These are phyloP conservation scores for Oryza rufipogon DNA, from an alignment of 176 grass and related monocot genomes.

Conservation along the genomic window DNA sequence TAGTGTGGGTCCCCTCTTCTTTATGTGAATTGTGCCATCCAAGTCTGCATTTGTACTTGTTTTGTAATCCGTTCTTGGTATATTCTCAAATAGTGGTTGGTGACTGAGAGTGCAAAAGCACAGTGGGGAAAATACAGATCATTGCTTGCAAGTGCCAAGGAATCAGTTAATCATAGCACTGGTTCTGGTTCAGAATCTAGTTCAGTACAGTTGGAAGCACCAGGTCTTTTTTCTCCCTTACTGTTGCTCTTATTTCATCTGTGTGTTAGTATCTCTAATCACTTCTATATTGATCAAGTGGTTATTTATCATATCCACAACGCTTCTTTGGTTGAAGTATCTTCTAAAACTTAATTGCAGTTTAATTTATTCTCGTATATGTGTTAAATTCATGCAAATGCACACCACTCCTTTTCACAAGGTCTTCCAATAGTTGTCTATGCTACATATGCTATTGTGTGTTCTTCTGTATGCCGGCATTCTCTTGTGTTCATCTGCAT, in stretches of 20 bases:
- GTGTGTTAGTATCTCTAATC: slow-evolving; percentile 15
- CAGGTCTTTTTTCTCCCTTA: slow-evolving; percentile 40
- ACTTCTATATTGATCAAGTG: slow-evolving; percentile 18
- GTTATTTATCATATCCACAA: slow-evolving; percentile 13
- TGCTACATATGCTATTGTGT: slow-evolving; percentile 18
- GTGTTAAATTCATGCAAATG: slow-evolving; percentile 8
- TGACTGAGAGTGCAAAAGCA: slow-evolving; percentile 80
- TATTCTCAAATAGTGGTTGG: slow-evolving; percentile 79
- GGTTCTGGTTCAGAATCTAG: slow-evolving; percentile 44
- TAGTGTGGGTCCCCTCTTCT: slow-evolving; percentile 47
- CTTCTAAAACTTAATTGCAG: neutral
- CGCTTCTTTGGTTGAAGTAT: slow-evolving; percentile 10
- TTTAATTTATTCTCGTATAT: slow-evolving; percentile 19
- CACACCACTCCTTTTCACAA: neutral
- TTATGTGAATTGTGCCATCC: slow-evolving; percentile 9
- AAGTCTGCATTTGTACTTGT: slow-evolving; percentile 13
- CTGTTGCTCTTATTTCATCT: slow-evolving; percentile 22
- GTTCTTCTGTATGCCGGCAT: neutral
- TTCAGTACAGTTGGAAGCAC: slow-evolving; percentile 37
- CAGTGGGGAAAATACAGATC: slow-evolving; percentile 80
- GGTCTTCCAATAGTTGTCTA: neutral
- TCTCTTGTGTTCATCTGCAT: neutral
- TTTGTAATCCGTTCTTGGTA: slow-evolving; percentile 16
- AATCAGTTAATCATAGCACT: slow-evolving; percentile 15
- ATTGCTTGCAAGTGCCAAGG: slow-evolving; percentile 67